These are phyloP conservation scores for Mucor racemosus DNA, from an alignment of 371 early-diverging fungal genomes.

Conservation along the genomic window DNA sequence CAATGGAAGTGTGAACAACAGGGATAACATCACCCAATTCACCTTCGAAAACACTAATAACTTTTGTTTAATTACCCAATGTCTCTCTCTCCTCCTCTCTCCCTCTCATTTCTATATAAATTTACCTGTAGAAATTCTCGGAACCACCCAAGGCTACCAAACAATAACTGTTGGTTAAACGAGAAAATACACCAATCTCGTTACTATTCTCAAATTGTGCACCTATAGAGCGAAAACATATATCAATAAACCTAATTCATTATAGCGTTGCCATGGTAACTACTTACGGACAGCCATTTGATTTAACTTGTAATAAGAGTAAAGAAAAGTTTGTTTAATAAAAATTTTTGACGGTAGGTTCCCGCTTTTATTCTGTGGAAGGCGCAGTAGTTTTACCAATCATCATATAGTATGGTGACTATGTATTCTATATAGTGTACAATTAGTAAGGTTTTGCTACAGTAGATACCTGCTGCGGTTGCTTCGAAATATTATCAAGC, in stretches of 20 bases:
- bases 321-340: constrained; percentile 14
- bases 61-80: background rate
- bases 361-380: background rate
- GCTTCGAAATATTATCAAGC: background rate
- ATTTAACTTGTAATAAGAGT: constrained; percentile 10
- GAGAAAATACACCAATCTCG: constrained; percentile 98
- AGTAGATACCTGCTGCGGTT: background rate
- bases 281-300: constrained; percentile 52
- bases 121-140: constrained; percentile 96
- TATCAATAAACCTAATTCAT: no score
- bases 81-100: background rate
- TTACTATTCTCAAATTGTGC: constrained; percentile 99
- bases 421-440: background rate
- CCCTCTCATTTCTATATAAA: background rate
- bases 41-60: constrained; percentile 88
- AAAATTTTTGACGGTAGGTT: constrained; percentile 13
- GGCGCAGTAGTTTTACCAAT: constrained; percentile 17
- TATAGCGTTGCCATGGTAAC: no score
- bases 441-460: background rate
- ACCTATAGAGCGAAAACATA: background rate
- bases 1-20: constrained; percentile 98
- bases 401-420: background rate
- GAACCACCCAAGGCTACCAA: constrained; percentile 98
- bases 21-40: constrained; percentile 97
- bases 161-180: constrained; percentile 99